These are phyloP conservation scores for Alternaria angustiovoidea DNA, from an alignment of 2,329 filamentous ascomycete genomes.

Conservation along the genomic window DNA sequence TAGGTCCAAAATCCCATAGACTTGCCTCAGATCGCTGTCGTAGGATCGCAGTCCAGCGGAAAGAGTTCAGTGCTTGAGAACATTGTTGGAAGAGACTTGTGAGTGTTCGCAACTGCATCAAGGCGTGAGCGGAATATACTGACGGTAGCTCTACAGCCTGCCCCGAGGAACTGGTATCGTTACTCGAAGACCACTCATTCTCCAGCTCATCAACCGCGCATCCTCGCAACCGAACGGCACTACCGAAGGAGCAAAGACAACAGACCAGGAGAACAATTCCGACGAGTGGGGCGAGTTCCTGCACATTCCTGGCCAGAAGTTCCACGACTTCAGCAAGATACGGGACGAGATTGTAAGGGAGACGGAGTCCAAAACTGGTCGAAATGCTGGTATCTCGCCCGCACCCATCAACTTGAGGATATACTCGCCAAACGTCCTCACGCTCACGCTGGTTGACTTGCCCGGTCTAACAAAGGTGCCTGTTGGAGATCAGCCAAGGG, in stretches of 20 bases:
- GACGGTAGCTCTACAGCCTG: conserved; percentile 65
- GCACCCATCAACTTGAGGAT: conserved; percentile 97
- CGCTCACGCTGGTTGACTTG: conserved; percentile 93
- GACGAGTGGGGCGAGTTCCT: conserved; percentile 99
- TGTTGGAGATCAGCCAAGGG: conserved; percentile 92
- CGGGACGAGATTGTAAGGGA: conserved; percentile 96
- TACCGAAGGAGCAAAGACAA: conserved; percentile 67
- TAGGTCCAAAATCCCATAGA: conserved; percentile 99
- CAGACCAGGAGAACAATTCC: conserved; percentile 86
- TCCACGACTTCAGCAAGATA: conserved; percentile 98
- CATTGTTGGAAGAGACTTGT: conserved; percentile 99
- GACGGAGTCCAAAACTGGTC: conserved; percentile 94
- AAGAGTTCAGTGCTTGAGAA: conserved; percentile 99
- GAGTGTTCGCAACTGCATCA: conserved; percentile 54
- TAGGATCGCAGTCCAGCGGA: conserved; percentile 97
- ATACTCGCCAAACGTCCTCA: conserved; percentile 98
- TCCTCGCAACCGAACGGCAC: conserved; percentile 74
- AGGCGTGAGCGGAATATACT: conserved; percentile 32
- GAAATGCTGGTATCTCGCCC: conserved; percentile 95
- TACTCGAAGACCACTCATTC: conserved; percentile 91
- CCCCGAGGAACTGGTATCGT: conserved; percentile 98
- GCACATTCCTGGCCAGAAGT: conserved; percentile 96
- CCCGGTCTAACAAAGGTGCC: conserved; percentile 96
- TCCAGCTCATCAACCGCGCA: conserved; percentile 93
- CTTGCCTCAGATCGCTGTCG: conserved; percentile 95